Evolutionary conservation across 805 yeast species (phyloP), one percentile per base, ranked within the genome.

Genomic region (Suhomyces sp.): DNA sequence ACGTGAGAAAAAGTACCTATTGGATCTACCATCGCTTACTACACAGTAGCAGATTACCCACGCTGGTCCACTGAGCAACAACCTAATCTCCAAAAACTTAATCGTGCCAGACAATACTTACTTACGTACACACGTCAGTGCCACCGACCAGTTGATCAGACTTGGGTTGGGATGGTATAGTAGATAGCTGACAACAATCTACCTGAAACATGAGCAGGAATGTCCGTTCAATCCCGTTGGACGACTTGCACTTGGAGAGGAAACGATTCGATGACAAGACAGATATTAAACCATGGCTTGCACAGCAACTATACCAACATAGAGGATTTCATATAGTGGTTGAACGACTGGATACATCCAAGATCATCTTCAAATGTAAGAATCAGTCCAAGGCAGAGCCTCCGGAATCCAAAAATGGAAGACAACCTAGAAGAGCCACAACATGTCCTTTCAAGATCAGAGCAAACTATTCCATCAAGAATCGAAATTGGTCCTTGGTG

Each of bases 381-480:
- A 65, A 72, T 20, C 37, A 38, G 22, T 20, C 26, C 24, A 40
- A 26, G 21, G 28, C 13, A 7, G 25, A 30, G 15, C 17, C 31
- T 7, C 7, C 22, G 22, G 9, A 20, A 7, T 24, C 26, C 26
- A 7, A 31, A 36, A 17, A 20, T 26, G 25, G n/a, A n/a, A n/a
- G n/a, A n/a, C n/a, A 40, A 44, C 8, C 42, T 40, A 40, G 43
- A 19, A 44, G 43, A n/a, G 39, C 36, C 17, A 60, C 61, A 10
- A 64, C 68, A 15, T 81, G 87, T 49, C 86, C 86, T 2, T 81
- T 81, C 49, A 65, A 82, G 51, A 69, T 81, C 27, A 56, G 88
- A 36, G 86, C 86, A 2, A 79, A 81, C 44, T 78, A 62, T 47
- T 73, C 81, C 1, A 44, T 74, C 8, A 60, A 78, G 41, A 64